Conservation (phyloP, 2,329 filamentous ascomycete species). For the Cladophialophora chaetospira region DNA sequence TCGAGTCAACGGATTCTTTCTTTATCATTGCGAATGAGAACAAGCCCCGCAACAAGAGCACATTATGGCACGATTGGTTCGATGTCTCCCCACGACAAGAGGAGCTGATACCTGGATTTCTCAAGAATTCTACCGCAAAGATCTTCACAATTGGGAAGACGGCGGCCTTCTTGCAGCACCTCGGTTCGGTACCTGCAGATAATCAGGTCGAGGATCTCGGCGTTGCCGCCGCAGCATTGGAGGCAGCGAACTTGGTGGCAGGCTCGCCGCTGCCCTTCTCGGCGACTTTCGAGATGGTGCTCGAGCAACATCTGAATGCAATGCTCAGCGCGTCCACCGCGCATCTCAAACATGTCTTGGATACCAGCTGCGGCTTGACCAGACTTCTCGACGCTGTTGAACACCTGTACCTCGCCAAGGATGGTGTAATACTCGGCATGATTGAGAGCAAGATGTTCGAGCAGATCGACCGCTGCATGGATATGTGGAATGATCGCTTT, state of each 20-base stretch:
- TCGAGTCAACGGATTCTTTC: slow-evolving; percentile 11
- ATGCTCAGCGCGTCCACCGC: slow-evolving; percentile 54
- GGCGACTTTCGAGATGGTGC: slow-evolving; percentile 70
- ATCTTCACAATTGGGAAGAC: slow-evolving; percentile 29
- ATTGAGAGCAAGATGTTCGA: slow-evolving; percentile 73
- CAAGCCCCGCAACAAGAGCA: slow-evolving; percentile 8
- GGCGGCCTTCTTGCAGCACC: slow-evolving; percentile 21
- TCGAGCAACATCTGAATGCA: slow-evolving; percentile 74
- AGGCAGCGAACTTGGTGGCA: slow-evolving; percentile 11
- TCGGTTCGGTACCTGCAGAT: slow-evolving; percentile 1
- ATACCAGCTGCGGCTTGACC: slow-evolving; percentile 68
- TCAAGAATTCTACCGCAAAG: slow-evolving; percentile 9
- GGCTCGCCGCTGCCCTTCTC: slow-evolving; percentile 47
- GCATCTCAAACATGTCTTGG: slow-evolving; percentile 63
- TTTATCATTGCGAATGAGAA: slow-evolving; percentile 17
- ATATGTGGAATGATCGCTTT: slow-evolving; percentile 77
- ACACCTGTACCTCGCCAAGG: slow-evolving; percentile 72
- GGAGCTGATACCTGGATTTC: slow-evolving; percentile 18
- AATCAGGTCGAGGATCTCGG: not conserved
- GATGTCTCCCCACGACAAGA: slow-evolving; percentile 5
- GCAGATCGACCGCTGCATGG: slow-evolving; percentile 64
- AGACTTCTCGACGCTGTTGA: slow-evolving; percentile 67
- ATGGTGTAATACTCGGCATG: slow-evolving; percentile 67
- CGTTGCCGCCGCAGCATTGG: slow-evolving; percentile 4
- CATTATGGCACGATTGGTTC: slow-evolving; percentile 30